Evolutionary conservation across 2,329 filamentous ascomycete genomes (phyloP).

Genomic region (Stagonosporopsis vannaccii): DNA sequence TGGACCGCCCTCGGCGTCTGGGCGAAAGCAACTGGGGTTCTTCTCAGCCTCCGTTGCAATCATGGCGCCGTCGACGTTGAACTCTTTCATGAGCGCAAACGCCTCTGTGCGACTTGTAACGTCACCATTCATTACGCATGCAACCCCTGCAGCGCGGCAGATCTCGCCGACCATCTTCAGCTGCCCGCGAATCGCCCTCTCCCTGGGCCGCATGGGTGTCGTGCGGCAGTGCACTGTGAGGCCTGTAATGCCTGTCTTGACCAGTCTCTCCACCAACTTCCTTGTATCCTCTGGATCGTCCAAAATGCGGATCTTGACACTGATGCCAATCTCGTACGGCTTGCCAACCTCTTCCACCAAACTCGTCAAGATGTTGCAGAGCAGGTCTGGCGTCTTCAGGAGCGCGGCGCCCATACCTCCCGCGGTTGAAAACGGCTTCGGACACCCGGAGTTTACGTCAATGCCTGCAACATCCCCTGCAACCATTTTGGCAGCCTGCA

Average conservation of each 20-base stretch:
- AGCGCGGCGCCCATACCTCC: constrained; percentile 97
- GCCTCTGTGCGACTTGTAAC: constrained; percentile 79
- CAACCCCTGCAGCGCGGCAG: constrained; percentile 84
- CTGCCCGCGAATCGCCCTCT: constrained; percentile 85
- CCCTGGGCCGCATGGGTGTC: constrained; percentile 90
- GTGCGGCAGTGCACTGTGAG: constrained; percentile 96
- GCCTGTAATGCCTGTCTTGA: constrained; percentile 87
- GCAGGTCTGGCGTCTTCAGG: constrained; percentile 80
- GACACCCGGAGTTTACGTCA: constrained; percentile 97
- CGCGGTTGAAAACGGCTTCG: constrained; percentile 92
- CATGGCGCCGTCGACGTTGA: constrained; percentile 92
- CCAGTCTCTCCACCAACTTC: constrained; percentile 77
- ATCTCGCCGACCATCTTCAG: constrained; percentile 82
- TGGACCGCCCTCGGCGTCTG: constrained; percentile 70
- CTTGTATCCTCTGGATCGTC: constrained; percentile 79
- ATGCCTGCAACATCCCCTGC: constrained; percentile 90
- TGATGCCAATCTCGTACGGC: constrained; percentile 87
- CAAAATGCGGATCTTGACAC: constrained; percentile 93
- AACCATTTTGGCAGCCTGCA: constrained; percentile 82
- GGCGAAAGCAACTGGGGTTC: constrained; percentile 87
- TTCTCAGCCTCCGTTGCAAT: constrained; percentile 92
- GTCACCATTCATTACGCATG: constrained; percentile 95
- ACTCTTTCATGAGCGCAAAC: constrained; percentile 74
- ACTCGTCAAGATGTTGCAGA: constrained; percentile 82
- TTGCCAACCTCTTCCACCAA: constrained; percentile 80